Evolutionary conservation across 1,139 yeast genomes (phyloP).

Genomic region (Candida pseudoviswanathii): DNA sequence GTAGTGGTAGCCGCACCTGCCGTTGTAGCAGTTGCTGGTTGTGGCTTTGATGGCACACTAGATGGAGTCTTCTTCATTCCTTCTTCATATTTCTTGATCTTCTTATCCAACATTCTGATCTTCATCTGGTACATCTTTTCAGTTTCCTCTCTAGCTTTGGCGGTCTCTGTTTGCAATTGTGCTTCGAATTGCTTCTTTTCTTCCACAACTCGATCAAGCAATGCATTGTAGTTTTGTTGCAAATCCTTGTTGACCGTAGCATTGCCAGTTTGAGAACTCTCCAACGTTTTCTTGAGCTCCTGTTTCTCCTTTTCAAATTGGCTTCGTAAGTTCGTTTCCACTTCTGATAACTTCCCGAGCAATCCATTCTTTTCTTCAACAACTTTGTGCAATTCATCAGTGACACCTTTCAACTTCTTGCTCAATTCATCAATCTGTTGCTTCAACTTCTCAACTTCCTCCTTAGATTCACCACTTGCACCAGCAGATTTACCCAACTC

Average conservation of each 20-base stretch:
- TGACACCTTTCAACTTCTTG: conserved; percentile 12
- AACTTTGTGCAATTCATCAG: conserved; percentile 15
- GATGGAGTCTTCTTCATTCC: conserved; percentile 4
- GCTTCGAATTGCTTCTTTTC: conserved; percentile 24
- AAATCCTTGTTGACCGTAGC: conserved; percentile 7
- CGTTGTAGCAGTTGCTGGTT: conserved; percentile 5
- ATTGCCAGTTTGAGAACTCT: conserved; percentile 17
- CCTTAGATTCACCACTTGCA: conserved; percentile 7
- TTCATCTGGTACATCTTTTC: conserved; percentile 46
- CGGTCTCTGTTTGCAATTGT: conserved; percentile 35
- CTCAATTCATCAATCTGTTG: conserved; percentile 18
- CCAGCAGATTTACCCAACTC: conserved; percentile 8
- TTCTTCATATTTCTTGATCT: conserved; percentile 37
- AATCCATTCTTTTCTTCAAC: conserved; percentile 19
- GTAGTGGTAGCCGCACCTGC: conserved; percentile 7
- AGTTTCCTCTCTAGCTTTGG: conserved; percentile 31
- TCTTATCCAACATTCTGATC: conserved; percentile 46
- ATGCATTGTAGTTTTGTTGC: conserved; percentile 20
- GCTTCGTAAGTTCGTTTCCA: conserved; percentile 13
- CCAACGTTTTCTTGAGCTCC: conserved; percentile 17
- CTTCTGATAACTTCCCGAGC: conserved; percentile 14
- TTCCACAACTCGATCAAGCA: conserved; percentile 22
- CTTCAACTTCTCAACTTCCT: conserved; percentile 18
- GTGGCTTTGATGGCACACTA: not conserved
- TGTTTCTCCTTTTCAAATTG: conserved; percentile 22